A percentile compares a stretch with the other conserved stretches of the same genome.
Evolutionary conservation across 352 stramenopile genomes (phyloP).

Genomic region (Pythium phragmiticola): DNA sequence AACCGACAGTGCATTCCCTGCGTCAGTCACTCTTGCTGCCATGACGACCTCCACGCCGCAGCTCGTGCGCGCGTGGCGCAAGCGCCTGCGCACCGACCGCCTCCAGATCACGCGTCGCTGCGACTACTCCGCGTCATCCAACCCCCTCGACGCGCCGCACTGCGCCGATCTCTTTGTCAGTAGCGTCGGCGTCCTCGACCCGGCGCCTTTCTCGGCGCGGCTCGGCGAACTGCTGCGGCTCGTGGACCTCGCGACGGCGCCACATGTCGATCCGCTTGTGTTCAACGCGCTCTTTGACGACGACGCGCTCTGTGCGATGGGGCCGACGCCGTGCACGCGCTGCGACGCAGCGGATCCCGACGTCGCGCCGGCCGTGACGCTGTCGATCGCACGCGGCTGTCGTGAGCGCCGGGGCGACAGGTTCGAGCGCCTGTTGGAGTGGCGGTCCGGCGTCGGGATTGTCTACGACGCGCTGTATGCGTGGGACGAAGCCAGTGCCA

Average conservation of each 20-base stretch:
- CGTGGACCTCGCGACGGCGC: slow-evolving; percentile 11
- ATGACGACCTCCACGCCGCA: not conserved
- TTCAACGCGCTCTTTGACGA: slow-evolving; percentile 17
- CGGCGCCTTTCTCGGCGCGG: not conserved
- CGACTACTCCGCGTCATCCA: not conserved
- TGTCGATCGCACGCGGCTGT: not conserved
- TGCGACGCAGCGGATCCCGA: slow-evolving; percentile 10
- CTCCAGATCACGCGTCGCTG: not conserved
- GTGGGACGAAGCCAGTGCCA: slow-evolving; percentile 5
- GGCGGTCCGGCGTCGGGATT: slow-evolving; percentile 4
- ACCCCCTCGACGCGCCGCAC: slow-evolving; percentile 3
- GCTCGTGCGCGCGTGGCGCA: not conserved
- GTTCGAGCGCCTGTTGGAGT: not conserved
- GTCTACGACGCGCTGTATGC: slow-evolving; percentile 11
- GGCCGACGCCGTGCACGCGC: slow-evolving; percentile 11
- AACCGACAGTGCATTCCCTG: too few species aligned
- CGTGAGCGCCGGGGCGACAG: not conserved
- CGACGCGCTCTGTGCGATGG: slow-evolving; percentile 16
- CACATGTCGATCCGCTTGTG: slow-evolving; percentile 14
- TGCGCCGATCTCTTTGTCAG: slow-evolving; percentile 15
- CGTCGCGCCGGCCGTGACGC: not conserved
- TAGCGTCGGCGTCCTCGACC: slow-evolving; percentile 1
- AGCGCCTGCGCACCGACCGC: not conserved
- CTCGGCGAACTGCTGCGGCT: slow-evolving; percentile 21
- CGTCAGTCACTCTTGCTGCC: too few species aligned